Conservation (phyloP, 371 early-diverging fungal genomes). For the Zychaea mexicana region DNA sequence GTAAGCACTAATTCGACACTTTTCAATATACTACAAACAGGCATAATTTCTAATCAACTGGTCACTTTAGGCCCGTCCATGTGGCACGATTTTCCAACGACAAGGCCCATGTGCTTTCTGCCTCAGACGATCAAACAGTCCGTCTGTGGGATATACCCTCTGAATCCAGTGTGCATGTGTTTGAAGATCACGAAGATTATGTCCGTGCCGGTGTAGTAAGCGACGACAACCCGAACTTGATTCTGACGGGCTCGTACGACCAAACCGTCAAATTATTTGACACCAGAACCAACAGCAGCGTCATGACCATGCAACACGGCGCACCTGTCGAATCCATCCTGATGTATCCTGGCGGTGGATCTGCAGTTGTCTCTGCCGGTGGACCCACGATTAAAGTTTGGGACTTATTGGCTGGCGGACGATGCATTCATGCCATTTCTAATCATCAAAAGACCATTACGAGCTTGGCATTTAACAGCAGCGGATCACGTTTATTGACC, state of each 20-base stretch:
- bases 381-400: slow-evolving; percentile 85
- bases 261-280: slow-evolving; percentile 94
- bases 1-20: slow-evolving; percentile 40
- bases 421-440: slow-evolving; percentile 69
- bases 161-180: slow-evolving; percentile 70
- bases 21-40: not conserved
- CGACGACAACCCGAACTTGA: slow-evolving; percentile 76
- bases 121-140: slow-evolving; percentile 91
- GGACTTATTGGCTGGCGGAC: slow-evolving; percentile 87
- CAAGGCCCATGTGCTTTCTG: slow-evolving; percentile 81
- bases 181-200: slow-evolving; percentile 90
- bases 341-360: slow-evolving; percentile 81
- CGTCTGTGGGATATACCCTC: slow-evolving; percentile 93
- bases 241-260: slow-evolving; percentile 93
- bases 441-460: slow-evolving; percentile 97
- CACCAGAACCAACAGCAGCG: slow-evolving; percentile 72
- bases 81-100: slow-evolving; percentile 79
- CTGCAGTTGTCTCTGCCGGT: slow-evolving; percentile 77
- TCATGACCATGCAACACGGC: slow-evolving; percentile 82
- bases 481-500: slow-evolving; percentile 76
- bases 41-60: not conserved
- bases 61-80: slow-evolving; percentile 71
- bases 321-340: slow-evolving; percentile 88
- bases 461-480: slow-evolving; percentile 79
- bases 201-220: slow-evolving; percentile 78